phyloP scores from a whole-genome alignment of 2,329 filamentous ascomycete species.

The Ceratocystis cacaofunesta region DNA sequence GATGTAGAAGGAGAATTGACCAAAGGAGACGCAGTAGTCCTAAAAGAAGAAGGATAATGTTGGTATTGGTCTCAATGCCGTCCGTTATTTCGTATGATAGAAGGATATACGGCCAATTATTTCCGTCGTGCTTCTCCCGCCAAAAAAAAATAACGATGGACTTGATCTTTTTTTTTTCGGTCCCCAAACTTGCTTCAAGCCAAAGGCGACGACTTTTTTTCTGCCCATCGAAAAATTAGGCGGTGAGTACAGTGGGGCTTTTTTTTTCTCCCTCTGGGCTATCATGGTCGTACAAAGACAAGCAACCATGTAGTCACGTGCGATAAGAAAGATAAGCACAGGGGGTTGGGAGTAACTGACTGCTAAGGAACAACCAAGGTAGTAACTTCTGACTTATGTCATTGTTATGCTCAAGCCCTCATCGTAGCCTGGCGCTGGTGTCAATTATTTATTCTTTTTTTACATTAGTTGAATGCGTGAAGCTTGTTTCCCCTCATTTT shows the following conservation, averaged over 20 bases:
- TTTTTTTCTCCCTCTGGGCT: background rate
- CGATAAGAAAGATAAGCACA: background rate
- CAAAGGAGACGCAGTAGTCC: background rate
- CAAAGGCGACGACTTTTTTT: conserved; percentile 16
- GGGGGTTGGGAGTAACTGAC: background rate
- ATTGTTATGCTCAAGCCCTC: background rate
- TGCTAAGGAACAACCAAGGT: too few species aligned
- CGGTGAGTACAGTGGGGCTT: conserved; percentile 13
- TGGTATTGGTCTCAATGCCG: background rate
- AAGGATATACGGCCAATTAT: background rate
- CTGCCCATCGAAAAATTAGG: conserved; percentile 14
- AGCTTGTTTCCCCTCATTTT: background rate
- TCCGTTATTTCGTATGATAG: background rate
- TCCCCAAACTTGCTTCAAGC: conserved; percentile 1
- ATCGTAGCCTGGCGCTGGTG: background rate
- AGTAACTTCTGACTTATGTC: background rate
- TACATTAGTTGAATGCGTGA: background rate
- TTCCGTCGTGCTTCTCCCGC: background rate
- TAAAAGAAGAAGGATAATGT: background rate
- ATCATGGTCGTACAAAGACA: background rate
- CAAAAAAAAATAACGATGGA: background rate
- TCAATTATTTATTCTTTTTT: background rate
- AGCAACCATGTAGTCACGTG: background rate
- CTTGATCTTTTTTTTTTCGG: background rate
- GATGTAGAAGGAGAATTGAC: background rate